These are phyloP conservation scores for Boletus reticulatus DNA, from an alignment of 768 basidiomycete genomes.

Conservation along the genomic window DNA sequence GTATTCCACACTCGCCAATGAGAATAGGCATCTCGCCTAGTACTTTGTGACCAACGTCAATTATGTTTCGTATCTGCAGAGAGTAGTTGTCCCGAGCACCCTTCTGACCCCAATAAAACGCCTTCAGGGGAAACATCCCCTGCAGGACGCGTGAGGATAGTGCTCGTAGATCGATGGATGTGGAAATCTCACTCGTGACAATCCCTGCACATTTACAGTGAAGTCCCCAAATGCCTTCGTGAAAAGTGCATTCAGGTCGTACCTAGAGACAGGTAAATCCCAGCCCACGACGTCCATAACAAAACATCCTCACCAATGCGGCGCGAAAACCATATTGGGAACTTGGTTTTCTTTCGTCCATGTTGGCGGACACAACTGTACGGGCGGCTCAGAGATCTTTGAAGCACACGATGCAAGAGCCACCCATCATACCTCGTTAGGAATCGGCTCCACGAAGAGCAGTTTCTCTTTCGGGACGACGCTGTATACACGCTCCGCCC, in stretches of 20 bases:
- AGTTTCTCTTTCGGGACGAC: conserved; percentile 52
- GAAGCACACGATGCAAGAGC: neutral
- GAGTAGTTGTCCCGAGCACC: conserved; percentile 81
- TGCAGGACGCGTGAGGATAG: conserved; percentile 30
- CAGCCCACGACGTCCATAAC: neutral
- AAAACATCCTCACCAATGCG: conserved; percentile 58
- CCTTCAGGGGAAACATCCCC: conserved; percentile 82
- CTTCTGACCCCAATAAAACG: conserved; percentile 85
- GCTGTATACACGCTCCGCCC: conserved; percentile 59
- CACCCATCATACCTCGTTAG: conserved; percentile 71
- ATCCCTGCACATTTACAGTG: conserved; percentile 89
- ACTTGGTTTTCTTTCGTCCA: conserved; percentile 70
- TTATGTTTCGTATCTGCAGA: conserved; percentile 77
- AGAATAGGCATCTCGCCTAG: conserved; percentile 83
- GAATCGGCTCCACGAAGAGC: conserved; percentile 81
- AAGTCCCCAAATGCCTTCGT: conserved; percentile 80
- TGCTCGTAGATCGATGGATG: neutral
- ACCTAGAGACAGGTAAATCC: conserved; percentile 47
- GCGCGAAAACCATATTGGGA: conserved; percentile 64
- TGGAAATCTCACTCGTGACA: conserved; percentile 63
- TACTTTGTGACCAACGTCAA: conserved; percentile 61
- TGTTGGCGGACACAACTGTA: conserved; percentile 72
- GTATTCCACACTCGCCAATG: conserved; percentile 91
- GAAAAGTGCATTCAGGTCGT: conserved; percentile 90
- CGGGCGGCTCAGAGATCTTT: conserved; percentile 3